phyloP scores from a whole-genome alignment of 176 grass and related monocot genomes.

The Areca catechu region DNA sequence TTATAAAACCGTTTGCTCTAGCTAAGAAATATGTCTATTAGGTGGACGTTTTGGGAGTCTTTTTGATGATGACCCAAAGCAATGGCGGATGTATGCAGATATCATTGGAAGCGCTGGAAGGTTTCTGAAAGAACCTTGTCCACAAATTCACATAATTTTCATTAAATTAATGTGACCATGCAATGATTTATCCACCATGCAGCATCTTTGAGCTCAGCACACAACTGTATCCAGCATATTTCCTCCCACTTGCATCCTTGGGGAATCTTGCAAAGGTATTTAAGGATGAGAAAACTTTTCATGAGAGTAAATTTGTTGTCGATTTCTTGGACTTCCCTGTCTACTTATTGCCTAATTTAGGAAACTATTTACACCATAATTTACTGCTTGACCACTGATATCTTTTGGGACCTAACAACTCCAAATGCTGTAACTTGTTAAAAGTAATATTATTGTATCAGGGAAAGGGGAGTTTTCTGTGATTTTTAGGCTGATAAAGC shows the following conservation, averaged over 20 bases:
- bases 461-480: too few species aligned
- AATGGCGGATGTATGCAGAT: conserved; percentile 98
- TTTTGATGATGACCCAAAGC: conserved; percentile 95
- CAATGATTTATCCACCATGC: conserved; percentile 23
- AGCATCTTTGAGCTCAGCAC: conserved; percentile 88
- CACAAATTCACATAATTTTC: conserved; percentile 6
- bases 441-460: too few species aligned
- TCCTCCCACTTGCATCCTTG: conserved; percentile 83
- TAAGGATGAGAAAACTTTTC: conserved; percentile 6
- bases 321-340: too few species aligned
- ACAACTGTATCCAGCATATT: conserved; percentile 78
- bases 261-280: conserved; percentile 93
- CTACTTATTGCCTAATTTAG: too few species aligned
- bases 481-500: too few species aligned
- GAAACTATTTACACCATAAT: too few species aligned
- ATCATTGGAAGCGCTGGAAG: conserved; percentile 94
- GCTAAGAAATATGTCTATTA: conserved; percentile 16
- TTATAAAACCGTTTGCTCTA: too few species aligned
- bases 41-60: conserved; percentile 77
- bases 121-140: conserved; percentile 24
- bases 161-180: conserved; percentile 6
- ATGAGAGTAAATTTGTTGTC: too few species aligned
- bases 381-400: too few species aligned
- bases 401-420: too few species aligned
- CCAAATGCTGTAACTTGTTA: too few species aligned